These are phyloP conservation scores for Diaporthe vaccinii DNA, from an alignment of 2,329 filamentous ascomycete genomes.

Conservation along the genomic window DNA sequence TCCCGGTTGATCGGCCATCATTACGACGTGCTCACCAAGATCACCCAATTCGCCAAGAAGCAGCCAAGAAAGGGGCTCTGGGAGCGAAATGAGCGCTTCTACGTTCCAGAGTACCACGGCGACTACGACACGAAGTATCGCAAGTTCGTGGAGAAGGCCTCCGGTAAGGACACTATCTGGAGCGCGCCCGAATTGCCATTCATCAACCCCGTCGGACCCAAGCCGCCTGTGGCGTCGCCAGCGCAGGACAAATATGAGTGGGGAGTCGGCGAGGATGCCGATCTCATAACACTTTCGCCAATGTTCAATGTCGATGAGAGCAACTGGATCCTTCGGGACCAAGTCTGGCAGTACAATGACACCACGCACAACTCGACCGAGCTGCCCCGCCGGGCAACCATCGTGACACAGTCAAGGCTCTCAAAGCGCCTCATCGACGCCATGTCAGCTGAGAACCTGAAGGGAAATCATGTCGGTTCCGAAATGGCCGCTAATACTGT, in stretches of 20 bases:
- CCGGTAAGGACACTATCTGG: slow-evolving; percentile 74
- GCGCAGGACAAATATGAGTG: slow-evolving; percentile 78
- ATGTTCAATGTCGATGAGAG: slow-evolving; percentile 82
- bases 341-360: slow-evolving; percentile 76
- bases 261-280: slow-evolving; percentile 82
- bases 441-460: slow-evolving; percentile 83
- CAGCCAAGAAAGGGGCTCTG: slow-evolving; percentile 81
- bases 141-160: slow-evolving; percentile 68
- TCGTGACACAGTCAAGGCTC: slow-evolving; percentile 81
- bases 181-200: slow-evolving; percentile 72
- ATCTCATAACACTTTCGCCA: slow-evolving; percentile 81
- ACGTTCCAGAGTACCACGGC: slow-evolving; percentile 78
- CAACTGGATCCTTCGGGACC: slow-evolving; percentile 78
- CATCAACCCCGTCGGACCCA: slow-evolving; percentile 72
- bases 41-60: slow-evolving; percentile 72
- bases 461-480: slow-evolving; percentile 81
- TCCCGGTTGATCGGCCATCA: slow-evolving; percentile 84
- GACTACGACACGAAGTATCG: slow-evolving; percentile 77
- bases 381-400: slow-evolving; percentile 80
- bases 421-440: slow-evolving; percentile 79
- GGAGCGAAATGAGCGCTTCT: slow-evolving; percentile 81
- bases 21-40: slow-evolving; percentile 81
- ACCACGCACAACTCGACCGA: slow-evolving; percentile 62
- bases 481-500: slow-evolving; percentile 85
- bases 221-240: slow-evolving; percentile 70